Base-by-base conservation (phyloP, 176 grass and related monocot genomes). In the Urochloa ruziziensis region DNA sequence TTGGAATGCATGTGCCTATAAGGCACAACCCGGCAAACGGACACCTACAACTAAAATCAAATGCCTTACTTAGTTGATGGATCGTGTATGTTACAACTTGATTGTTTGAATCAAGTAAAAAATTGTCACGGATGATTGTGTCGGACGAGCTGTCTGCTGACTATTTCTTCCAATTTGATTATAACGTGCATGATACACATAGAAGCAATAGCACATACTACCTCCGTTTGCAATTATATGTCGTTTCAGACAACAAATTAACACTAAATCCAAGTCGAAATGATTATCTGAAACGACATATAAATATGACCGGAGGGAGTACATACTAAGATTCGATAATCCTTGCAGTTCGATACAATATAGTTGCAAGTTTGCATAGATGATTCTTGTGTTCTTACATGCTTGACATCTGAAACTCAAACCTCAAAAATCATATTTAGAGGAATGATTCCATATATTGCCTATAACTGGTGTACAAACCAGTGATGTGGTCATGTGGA, bases 401-500 rank as follows among this genome's bases (percentile, higher is more conserved):
- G 35, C 35, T 82, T 82, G 15, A 47, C 62, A 85, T 24, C 42
- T 71, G 34, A 40, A 77, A 29, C 48, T 27, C 63, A 78, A 53
- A 71, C 54, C 43, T 14, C 53, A 54, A 66, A 7, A 46, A 73
- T 21, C 24, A 23, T 54, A 68, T 75, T 15, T 49, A 67, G 63
- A 81, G 68, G 62, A 81, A 76, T n/a, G 18, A 52, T 63, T 60
- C n/a, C 58, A 2, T 85, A 85, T 25, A 21, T 19, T 62, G 32
- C 54, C 56, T 90, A 86, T 63, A 63, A 40, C 23, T 80, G 77
- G 80, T 76, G 40, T 85, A 81, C 70, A 85, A 49, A 61, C 37
- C 37, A 67, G 15, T 47, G 27, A 63, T 35, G 17, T 76, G 61
- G 8, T 77, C 74, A 70, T 35, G 17, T 77, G 27, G 1, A 70